Evolutionary conservation across 495 filamentous ascomycete species (phyloP), one percentile per base, ranked within the genome.

Genomic region (Penicillium goetzii): DNA sequence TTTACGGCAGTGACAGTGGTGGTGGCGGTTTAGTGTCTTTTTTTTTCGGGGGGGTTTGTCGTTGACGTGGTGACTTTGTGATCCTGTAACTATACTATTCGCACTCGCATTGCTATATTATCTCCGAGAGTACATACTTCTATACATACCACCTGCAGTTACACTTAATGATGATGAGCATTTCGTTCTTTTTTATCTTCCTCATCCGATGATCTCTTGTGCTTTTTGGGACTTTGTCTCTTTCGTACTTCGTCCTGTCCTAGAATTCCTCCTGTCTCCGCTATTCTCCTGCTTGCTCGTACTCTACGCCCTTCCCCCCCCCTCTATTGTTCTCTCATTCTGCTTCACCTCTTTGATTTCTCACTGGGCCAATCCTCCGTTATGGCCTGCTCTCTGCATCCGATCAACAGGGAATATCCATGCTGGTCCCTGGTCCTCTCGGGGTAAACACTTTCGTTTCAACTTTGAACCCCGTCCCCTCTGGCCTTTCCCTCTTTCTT

Each of bases 371-470:
- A 26, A 54, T 43, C 21, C 61, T 52, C 49, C 25, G 21, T 58
- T 6, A 58, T 36, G 59, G 49, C 34, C 50, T 19, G 30, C 45
- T 45, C 14, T 59, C 41, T 49, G 41, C 60, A 38, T 57, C 51
- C 40, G 43, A 51, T 51, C 52, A 56, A 64, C 67, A 67, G 55
- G 67, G 67, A 67, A 56, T 3, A 67, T 62, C 67, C 67, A 67
- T 64, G 67, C 49, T 58, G 34, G 36, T 43, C 41, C 33, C 52
- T 28, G n/a, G 10, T 28, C 11, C 19, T 49, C 38, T 60, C 57
- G 56, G 57, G 56, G 57, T 15, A 60, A 63, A 61, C 58, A 53
- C 51, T 57, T 3, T 8, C 38, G 36, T 57, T 34, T 41, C 38
- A 26, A 57, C 30, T 10, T n/a, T n/a, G n/a, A n/a, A n/a, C 52